These are phyloP conservation scores for Zangia roseola DNA, from an alignment of 768 basidiomycete species.

Conservation along the genomic window DNA sequence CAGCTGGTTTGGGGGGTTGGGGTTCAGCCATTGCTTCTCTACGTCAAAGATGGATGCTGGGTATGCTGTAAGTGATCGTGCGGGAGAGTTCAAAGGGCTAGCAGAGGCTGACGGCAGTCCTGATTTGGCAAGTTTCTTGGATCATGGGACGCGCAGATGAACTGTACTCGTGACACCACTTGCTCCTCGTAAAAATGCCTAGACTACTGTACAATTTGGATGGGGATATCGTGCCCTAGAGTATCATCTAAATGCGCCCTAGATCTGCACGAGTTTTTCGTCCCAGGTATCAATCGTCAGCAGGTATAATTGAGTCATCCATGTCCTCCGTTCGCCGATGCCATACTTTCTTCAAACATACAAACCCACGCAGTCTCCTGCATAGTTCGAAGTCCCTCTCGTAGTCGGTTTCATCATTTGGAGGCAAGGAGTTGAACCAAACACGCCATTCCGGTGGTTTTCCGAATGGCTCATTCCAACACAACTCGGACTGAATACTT, in stretches of 20 bases:
- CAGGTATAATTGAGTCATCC: conserved; percentile 12
- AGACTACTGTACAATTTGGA: conserved; percentile 28
- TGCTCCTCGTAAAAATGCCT: conserved; percentile 11
- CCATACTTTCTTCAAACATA: conserved; percentile 42
- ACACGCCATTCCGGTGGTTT: conserved; percentile 50
- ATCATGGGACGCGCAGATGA: neutral
- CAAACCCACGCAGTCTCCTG: conserved; percentile 50
- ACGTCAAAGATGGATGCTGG: no score
- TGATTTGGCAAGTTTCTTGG: conserved; percentile 24
- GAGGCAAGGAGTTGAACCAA: conserved; percentile 44
- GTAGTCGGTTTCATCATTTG: conserved; percentile 9
- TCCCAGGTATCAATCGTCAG: conserved; percentile 20
- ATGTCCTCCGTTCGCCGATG: conserved; percentile 4
- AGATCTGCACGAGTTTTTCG: conserved; percentile 8
- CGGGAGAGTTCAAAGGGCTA: neutral
- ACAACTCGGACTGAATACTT: conserved; percentile 43
- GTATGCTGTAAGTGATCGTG: conserved; percentile 7
- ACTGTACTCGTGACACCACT: neutral
- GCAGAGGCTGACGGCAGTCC: conserved; percentile 12
- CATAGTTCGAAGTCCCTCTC: conserved; percentile 35
- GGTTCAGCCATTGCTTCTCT: conserved; percentile 56
- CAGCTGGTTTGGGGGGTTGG: conserved; percentile 43
- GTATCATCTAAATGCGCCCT: conserved; percentile 18
- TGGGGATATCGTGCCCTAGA: conserved; percentile 25
- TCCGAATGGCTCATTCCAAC: conserved; percentile 51